Percentiles rank a stretch among this genome's conserved stretches.
Evolutionary conservation across 306 rosid species (phyloP).

Genomic region (Potentilla sterilis): DNA sequence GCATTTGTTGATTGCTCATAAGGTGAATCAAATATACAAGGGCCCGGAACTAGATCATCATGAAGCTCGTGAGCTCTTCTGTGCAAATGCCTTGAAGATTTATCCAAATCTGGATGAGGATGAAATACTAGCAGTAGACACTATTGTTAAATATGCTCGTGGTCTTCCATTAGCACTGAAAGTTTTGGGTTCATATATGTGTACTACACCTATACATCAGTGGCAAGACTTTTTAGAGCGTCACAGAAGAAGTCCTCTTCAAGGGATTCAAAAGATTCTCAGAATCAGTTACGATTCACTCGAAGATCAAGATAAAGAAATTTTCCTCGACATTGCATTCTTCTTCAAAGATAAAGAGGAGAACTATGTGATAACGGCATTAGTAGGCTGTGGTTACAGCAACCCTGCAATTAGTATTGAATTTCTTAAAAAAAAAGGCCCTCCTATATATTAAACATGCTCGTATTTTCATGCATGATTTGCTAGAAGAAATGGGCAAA

Average conservation of each 20-base stretch:
- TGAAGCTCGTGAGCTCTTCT: conserved; percentile 1
- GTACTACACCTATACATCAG: conserved; percentile 8
- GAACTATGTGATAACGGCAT: background rate
- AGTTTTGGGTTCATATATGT: conserved; percentile 39
- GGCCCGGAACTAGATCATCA: background rate
- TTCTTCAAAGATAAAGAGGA: background rate
- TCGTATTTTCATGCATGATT: conserved; percentile 18
- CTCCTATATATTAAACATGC: background rate
- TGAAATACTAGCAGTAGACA: background rate
- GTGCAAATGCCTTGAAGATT: background rate
- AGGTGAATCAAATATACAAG: background rate
- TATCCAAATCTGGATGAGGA: no score
- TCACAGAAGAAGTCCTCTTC: no score
- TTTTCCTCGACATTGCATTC: conserved; percentile 19
- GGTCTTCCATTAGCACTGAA: conserved; percentile 39
- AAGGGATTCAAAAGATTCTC: conserved; percentile 21
- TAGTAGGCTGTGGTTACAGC: conserved; percentile 11
- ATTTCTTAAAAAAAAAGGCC: background rate
- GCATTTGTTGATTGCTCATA: background rate
- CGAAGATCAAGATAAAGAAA: conserved; percentile 16
- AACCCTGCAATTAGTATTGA: background rate
- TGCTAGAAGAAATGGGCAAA: conserved; percentile 39
- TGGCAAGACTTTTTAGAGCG: conserved; percentile 35
- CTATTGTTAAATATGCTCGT: background rate
- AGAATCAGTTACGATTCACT: conserved; percentile 35